Evolutionary conservation across 495 filamentous ascomycete genomes (phyloP).

Genomic region (Neurospora hispaniola): DNA sequence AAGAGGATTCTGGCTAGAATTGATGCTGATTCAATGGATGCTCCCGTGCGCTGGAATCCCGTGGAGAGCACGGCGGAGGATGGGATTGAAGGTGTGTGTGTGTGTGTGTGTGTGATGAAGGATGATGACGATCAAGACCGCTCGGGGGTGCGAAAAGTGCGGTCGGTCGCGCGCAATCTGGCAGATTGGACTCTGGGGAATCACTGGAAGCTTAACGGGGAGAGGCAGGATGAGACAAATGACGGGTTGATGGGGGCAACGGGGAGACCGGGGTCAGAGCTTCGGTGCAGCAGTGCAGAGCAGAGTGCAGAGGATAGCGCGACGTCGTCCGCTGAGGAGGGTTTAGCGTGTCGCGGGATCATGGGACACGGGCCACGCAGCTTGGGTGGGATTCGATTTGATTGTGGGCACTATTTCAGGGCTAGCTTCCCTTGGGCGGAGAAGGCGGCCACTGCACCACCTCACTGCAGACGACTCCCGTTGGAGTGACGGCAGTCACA

Average conservation of each 20-base stretch:
- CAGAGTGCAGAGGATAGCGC: slow-evolving; percentile 8
- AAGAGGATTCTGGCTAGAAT: neutral
- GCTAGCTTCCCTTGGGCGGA: neutral
- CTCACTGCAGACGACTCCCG: too few species aligned
- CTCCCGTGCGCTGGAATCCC: neutral
- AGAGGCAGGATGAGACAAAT: slow-evolving; percentile 4
- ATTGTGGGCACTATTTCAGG: neutral
- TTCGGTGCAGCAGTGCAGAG: neutral
- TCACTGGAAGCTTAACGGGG: neutral
- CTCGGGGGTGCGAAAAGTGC: neutral
- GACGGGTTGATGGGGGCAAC: slow-evolving; percentile 15
- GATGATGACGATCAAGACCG: neutral
- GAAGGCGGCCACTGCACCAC: neutral
- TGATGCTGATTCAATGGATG: neutral
- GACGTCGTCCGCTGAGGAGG: slow-evolving; percentile 9
- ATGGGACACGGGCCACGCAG: slow-evolving; percentile 15
- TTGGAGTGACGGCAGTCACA: slow-evolving; percentile 1
- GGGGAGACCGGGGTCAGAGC: slow-evolving; percentile 12
- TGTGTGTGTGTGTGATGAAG: neutral
- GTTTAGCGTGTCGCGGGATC: slow-evolving; percentile 10
- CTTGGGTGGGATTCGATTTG: neutral
- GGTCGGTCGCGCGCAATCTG: neutral
- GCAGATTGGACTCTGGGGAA: slow-evolving; percentile 1
- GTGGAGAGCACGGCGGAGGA: neutral
- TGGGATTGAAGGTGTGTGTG: neutral